A percentile compares a stretch with the other conserved stretches of the same genome.
phyloP scores from a whole-genome alignment of 805 yeast genomes.

The Ogataea henricii region DNA sequence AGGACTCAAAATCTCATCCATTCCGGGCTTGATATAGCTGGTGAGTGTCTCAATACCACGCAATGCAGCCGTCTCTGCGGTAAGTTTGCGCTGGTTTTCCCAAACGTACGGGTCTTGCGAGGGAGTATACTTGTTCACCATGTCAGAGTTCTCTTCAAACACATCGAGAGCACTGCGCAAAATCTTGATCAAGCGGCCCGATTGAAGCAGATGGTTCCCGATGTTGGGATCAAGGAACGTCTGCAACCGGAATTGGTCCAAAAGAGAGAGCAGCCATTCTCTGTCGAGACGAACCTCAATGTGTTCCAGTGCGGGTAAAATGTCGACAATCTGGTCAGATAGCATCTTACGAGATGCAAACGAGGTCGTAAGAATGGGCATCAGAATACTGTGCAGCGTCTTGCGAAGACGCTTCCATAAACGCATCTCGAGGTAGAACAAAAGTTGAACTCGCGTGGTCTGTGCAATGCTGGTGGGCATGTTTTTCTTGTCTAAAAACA shows the following conservation, averaged over 20 bases:
- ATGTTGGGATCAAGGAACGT: constrained; percentile 34
- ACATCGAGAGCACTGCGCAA: constrained; percentile 37
- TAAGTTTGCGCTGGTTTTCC: constrained; percentile 15
- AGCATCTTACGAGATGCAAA: constrained; percentile 47
- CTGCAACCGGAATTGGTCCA: constrained; percentile 35
- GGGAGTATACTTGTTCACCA: constrained; percentile 15
- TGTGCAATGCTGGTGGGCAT: constrained; percentile 6
- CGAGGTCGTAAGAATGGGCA: constrained; percentile 59
- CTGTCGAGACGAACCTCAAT: constrained; percentile 49
- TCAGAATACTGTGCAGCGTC: constrained; percentile 46
- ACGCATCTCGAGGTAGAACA: constrained; percentile 61
- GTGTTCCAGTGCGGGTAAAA: constrained; percentile 53
- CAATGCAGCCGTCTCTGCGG: constrained; percentile 17
- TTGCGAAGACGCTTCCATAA: constrained; percentile 54
- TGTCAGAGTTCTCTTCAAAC: constrained; percentile 8
- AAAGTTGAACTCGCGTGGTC: constrained; percentile 55
- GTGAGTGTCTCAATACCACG: constrained; percentile 27
- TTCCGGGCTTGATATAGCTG: constrained; percentile 30
- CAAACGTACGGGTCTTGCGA: constrained; percentile 10
- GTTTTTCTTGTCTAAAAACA: constrained; percentile 4
- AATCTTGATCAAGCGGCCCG: constrained; percentile 43
- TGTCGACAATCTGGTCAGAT: constrained; percentile 53
- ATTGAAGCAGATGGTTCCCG: constrained; percentile 42
- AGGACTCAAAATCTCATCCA: constrained; percentile 21
- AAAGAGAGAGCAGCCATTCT: constrained; percentile 45